phyloP scores from a whole-genome alignment of 176 grass and related monocot species.

The Carex cristatella region DNA sequence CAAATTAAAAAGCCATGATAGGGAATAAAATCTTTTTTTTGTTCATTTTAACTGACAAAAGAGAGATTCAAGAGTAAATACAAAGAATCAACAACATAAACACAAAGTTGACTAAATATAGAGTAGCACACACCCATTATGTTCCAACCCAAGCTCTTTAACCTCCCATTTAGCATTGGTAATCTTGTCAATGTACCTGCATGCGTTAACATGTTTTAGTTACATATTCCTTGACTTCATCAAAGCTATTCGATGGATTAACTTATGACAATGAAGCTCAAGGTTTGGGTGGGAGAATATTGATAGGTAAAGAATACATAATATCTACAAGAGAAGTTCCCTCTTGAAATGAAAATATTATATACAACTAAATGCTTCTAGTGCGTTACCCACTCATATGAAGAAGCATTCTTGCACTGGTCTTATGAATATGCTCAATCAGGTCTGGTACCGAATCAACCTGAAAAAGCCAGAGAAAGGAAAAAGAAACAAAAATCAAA shows the following conservation, averaged over 20 bases:
- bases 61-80: background rate
- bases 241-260: background rate
- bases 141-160: constrained; percentile 96
- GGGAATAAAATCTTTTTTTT: background rate
- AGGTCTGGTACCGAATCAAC: constrained; percentile 93
- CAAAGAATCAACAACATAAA: constrained; percentile 5
- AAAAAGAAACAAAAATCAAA: constrained; percentile 14
- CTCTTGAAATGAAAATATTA: background rate
- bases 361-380: constrained; percentile 4
- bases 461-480: constrained; percentile 38
- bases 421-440: constrained; percentile 82
- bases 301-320: background rate
- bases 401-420: constrained; percentile 85
- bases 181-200: constrained; percentile 94
- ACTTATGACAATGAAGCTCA: background rate
- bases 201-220: constrained; percentile 24
- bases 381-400: constrained; percentile 85
- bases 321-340: background rate
- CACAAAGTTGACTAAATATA: constrained; percentile 11
- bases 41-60: background rate
- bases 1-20: background rate
- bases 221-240: constrained; percentile 7
- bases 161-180: constrained; percentile 99
- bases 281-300: background rate
- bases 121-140: constrained; percentile 82